Conservation (phyloP, 345 rosid genomes). For the Zanthoxylum bungeanum region DNA sequence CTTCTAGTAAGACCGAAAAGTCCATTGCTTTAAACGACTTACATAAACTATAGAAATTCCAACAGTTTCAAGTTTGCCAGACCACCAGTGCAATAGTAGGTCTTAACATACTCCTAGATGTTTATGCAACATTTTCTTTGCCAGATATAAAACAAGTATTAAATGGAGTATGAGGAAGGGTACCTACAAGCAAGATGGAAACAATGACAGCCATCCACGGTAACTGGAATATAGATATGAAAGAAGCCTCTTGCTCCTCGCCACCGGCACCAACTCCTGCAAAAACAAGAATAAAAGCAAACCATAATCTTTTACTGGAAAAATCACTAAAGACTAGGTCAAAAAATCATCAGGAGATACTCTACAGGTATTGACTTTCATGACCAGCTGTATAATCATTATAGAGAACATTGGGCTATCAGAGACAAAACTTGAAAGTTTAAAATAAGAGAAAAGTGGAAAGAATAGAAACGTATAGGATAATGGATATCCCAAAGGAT, state of each 20-base stretch:
- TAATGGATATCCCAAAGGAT: not conserved
- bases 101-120: not conserved
- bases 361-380: not conserved
- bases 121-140: not conserved
- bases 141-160: not conserved
- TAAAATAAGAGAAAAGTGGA: not conserved
- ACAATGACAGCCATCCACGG: constrained; percentile 74
- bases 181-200: constrained; percentile 97
- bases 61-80: not conserved
- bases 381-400: not conserved
- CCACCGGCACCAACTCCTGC: constrained; percentile 99
- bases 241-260: constrained; percentile 74
- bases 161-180: constrained; percentile 47
- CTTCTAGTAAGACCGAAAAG: not conserved
- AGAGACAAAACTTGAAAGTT: not conserved
- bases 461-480: not conserved
- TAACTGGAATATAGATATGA: constrained; percentile 73
- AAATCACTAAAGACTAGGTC: not conserved
- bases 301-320: not conserved
- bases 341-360: not conserved
- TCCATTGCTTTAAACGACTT: not conserved
- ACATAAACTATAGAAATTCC: not conserved
- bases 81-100: not conserved
- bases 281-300: constrained; percentile 9
- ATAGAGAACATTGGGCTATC: not conserved